Conservation (phyloP, 2,329 filamentous ascomycete species). For the Septoria petroselini region DNA sequence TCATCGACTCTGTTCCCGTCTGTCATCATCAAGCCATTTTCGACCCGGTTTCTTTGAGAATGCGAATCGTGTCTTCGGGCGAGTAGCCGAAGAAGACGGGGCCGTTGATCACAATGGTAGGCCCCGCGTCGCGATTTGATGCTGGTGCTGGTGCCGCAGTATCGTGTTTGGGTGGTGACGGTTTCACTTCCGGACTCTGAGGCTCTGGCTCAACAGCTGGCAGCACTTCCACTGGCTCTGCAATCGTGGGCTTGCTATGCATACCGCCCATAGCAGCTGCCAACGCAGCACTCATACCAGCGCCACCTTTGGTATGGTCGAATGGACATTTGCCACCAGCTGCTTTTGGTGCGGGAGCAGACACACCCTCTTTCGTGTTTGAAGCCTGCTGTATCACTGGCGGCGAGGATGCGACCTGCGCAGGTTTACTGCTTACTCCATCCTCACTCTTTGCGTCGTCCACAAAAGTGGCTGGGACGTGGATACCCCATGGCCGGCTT, state of each 20-base stretch:
- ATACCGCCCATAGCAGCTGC: not conserved
- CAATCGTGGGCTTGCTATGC: constrained; percentile 1
- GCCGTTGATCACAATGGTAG: constrained; percentile 84
- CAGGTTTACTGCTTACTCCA: constrained; percentile 36
- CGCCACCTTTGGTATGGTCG: constrained; percentile 15
- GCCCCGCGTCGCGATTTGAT: constrained; percentile 27
- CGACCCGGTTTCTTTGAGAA: constrained; percentile 56
- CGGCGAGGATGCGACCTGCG: constrained; percentile 49
- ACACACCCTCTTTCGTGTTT: constrained; percentile 2
- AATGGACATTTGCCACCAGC: constrained; percentile 27
- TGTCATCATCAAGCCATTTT: constrained; percentile 5
- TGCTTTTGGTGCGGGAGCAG: constrained; percentile 3
- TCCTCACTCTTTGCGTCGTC: constrained; percentile 41
- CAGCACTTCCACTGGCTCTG: constrained; percentile 3
- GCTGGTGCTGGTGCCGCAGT: not conserved
- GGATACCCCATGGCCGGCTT: constrained; percentile 88
- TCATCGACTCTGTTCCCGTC: too few species aligned
- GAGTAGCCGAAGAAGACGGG: constrained; percentile 93
- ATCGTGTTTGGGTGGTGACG: not conserved
- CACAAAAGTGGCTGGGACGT: constrained; percentile 60
- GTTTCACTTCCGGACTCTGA: not conserved
- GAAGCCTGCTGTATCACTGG: constrained; percentile 30
- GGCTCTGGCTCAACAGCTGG: not conserved
- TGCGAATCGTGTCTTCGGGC: constrained; percentile 72
- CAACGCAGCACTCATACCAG: constrained; percentile 2